phyloP scores from a whole-genome alignment of 2,329 filamentous ascomycete genomes.

The Byssothecium circinans region DNA sequence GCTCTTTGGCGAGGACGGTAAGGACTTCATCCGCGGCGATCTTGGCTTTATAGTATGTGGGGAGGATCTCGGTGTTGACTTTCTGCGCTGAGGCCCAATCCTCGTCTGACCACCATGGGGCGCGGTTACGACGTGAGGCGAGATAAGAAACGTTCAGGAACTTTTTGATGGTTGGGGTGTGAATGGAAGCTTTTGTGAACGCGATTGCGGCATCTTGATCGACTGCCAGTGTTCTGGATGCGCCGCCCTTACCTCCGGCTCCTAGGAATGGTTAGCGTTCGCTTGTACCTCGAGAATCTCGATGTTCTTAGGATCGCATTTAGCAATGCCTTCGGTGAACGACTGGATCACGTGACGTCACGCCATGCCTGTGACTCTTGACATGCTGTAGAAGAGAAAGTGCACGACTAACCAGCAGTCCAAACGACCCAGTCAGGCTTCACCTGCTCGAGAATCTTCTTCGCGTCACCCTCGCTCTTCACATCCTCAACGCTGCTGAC shows the following conservation, averaged over 20 bases:
- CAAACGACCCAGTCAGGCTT: slow-evolving; percentile 69
- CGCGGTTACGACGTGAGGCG: slow-evolving; percentile 51
- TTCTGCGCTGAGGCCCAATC: slow-evolving; percentile 51
- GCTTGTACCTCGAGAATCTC: neutral
- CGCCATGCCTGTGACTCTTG: too few relatives aligned
- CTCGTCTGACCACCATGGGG: slow-evolving; percentile 55
- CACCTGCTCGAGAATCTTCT: slow-evolving; percentile 62
- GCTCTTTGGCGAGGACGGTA: slow-evolving; percentile 46
- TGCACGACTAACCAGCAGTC: slow-evolving; percentile 64
- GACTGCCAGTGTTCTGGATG: slow-evolving; percentile 53
- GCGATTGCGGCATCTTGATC: slow-evolving; percentile 59
- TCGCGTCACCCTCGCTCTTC: slow-evolving; percentile 63
- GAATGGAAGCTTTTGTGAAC: slow-evolving; percentile 54
- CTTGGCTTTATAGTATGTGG: slow-evolving; percentile 57
- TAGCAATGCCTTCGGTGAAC: neutral
- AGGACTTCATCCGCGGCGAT: slow-evolving; percentile 59
- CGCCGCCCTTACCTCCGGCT: slow-evolving; percentile 58
- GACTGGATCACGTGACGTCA: neutral
- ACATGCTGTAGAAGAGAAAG: neutral
- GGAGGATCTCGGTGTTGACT: slow-evolving; percentile 53
- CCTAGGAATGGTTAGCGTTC: slow-evolving; percentile 44
- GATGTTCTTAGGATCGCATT: too few relatives aligned
- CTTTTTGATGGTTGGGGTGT: slow-evolving; percentile 51
- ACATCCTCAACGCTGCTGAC: slow-evolving; percentile 73
- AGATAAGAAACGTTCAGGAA: slow-evolving; percentile 60